Base-by-base conservation (phyloP, 1,139 yeast genomes). In the Wickerhamomyces sp. region DNA sequence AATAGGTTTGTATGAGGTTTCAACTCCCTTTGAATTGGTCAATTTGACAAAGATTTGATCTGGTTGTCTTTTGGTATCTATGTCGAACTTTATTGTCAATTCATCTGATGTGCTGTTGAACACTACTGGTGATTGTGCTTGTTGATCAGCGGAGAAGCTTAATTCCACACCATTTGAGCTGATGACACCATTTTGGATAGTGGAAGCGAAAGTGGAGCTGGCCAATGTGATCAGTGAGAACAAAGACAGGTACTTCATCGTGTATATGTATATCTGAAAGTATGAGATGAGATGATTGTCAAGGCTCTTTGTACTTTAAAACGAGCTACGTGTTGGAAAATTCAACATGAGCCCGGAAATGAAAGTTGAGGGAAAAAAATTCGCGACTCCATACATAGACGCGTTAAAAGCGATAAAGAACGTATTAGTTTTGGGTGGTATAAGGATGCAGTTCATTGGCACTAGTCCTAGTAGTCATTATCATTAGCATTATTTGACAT, bases 1-100 rank as follows among this genome's bases (percentile, higher is more conserved):
- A 16, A 40, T 33, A 28, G 55, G 54, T 30, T 51, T 47, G 28
- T 31, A 49, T 6, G 51, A 49, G 7, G 42, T 36, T 35, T 51
- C 52, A 6, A 47, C 28, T 5, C 53, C 51, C 12, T 40, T 31
- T 14, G 32, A 16, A 26, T 39, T 47, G 4, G 42, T 16, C 6
- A 51, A 13, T 28, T 42, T 46, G 19, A 51, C 30, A 17, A 46
- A 47, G 21, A 47, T 37, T 31, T 49, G 54, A 11, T 47, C 46
- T 7, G 55, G 54, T 26, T 44, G 39, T 27, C 28, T 35, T n/a
- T 40, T 25, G 3, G 38, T 39, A 16, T 34, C 33, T 5, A 49
- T 16, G n/a, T 47, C 45, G 26, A 49, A 51, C 8, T 39, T 24
- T 23, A 51, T 37, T 8, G 47, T 46, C 8, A 48, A 7, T 27